phyloP scores from a whole-genome alignment of 129 eudicot species.

The Flaveria sonorensis region DNA sequence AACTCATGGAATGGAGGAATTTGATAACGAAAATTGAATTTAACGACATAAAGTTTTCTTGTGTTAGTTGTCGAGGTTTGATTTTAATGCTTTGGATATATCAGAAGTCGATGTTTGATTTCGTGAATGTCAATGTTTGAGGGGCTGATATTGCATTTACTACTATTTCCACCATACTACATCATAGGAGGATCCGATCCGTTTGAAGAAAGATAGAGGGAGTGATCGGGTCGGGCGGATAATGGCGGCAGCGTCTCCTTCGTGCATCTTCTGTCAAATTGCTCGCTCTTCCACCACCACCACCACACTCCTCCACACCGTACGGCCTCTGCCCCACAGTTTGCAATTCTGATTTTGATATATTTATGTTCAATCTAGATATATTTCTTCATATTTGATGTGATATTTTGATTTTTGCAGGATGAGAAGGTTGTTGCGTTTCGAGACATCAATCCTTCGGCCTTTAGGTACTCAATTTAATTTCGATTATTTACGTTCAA shows the following conservation, averaged over 20 bases:
- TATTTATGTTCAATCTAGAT: not conserved
- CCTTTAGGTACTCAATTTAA: slow-evolving; percentile 49
- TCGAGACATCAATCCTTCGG: slow-evolving; percentile 79
- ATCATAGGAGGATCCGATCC: not conserved
- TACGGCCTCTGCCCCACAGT: slow-evolving; percentile 23
- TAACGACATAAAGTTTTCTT: no score
- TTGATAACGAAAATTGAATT: no score
- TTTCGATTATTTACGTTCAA: slow-evolving; percentile 3
- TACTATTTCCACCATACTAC: no score
- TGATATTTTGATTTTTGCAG: slow-evolving; percentile 35
- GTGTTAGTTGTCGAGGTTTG: no score
- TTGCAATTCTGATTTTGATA: not conserved
- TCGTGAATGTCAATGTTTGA: not conserved
- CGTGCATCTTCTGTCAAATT: slow-evolving; percentile 73
- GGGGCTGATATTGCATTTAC: not conserved
- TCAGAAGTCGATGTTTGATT: no score
- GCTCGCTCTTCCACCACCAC: slow-evolving; percentile 60
- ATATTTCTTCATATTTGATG: not conserved
- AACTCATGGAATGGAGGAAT: no score
- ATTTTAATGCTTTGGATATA: no score
- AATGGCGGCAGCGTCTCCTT: slow-evolving; percentile 39
- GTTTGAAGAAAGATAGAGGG: not conserved
- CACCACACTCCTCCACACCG: slow-evolving; percentile 59
- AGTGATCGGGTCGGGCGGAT: slow-evolving; percentile 1
- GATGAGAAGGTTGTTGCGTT: slow-evolving; percentile 79